These are phyloP conservation scores for Tagetes patula DNA, from an alignment of 129 eudicot genomes.

Conservation along the genomic window DNA sequence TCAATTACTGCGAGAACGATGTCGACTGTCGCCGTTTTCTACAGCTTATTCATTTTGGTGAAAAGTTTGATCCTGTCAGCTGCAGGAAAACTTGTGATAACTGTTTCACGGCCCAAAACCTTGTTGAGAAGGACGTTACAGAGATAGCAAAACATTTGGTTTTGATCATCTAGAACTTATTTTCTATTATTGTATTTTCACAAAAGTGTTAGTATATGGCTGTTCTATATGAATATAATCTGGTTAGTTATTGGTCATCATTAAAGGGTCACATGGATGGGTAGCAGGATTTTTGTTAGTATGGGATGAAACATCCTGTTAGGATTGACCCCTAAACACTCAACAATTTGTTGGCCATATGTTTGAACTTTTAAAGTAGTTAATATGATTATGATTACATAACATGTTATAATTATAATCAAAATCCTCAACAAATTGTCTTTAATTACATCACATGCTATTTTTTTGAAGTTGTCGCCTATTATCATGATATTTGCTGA, in stretches of 20 bases:
- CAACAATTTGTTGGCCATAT: neutral
- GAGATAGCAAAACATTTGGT: conserved; percentile 82
- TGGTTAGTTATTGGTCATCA: neutral
- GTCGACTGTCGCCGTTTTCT: conserved; percentile 90
- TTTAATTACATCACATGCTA: too few relatives aligned
- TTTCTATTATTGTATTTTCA: neutral
- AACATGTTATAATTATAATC: neutral
- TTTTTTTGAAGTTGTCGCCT: neutral
- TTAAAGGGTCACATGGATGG: neutral
- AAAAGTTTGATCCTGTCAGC: conserved; percentile 64
- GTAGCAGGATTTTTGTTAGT: neutral
- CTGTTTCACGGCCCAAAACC: conserved; percentile 61
- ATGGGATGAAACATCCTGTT: neutral
- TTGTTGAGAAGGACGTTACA: conserved; percentile 79
- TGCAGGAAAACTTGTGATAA: conserved; percentile 89
- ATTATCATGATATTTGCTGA: conserved; percentile 7
- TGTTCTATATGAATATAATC: too few relatives aligned
- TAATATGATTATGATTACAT: neutral
- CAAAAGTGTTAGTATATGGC: neutral
- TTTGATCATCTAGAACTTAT: conserved; percentile 23
- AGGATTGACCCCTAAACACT: neutral
- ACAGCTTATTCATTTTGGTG: conserved; percentile 94
- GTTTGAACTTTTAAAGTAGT: neutral
- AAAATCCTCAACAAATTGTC: neutral
- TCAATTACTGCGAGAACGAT: conserved; percentile 90